Evolutionary conservation across 2,329 filamentous ascomycete species (phyloP), one percentile per base, ranked within the genome.

Genomic region (Trichoderma atroviride): DNA sequence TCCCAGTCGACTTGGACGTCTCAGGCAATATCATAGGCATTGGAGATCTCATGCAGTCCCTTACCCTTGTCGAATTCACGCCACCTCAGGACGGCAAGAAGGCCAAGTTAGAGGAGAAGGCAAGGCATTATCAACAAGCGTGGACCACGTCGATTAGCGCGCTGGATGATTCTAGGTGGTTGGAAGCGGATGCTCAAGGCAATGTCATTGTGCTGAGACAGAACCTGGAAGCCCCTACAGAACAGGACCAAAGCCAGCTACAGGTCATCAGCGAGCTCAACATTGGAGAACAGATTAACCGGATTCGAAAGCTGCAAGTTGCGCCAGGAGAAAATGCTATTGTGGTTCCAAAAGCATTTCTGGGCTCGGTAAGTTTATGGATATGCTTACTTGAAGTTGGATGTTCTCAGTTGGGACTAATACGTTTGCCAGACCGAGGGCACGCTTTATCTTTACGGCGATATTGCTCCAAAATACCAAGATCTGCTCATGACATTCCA

Each of bases 201-300:
- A 98, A 99, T 73, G 79, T 99, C 3, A 83, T 94, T 67, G 89
- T 97, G 3, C 82, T 98, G n/a, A 85, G 88, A 63, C 87, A 89
- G 47, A 94, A 97, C 74, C 75, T 83, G 2, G 85, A 89, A 2
- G 93, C 92, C 0, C 89, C 93, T 0, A 93, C 90, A 0, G 85
- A 87, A 1, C 90, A 96, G 64, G 93, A 97, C 74, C 87, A 86
- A 70, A 86, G 86, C 61, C 85, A 89, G 33, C 81, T 98, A 73
- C 86, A 92, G 53, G 84, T 94, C 5, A 92, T 88, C 0, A 91
- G 91, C 70, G 94, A 97, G 79, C 88, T 98, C 72, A 89, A 91
- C 56, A 84, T 99, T 11, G 94, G 96, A 1, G 95, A 99, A 78
- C 93, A 96, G 87, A 93, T 98, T 68, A 99, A 99, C 77, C 87